Percentiles rank a stretch among this genome's conserved stretches.
These are phyloP conservation scores for Verticillium dahliae DNA, from an alignment of 2,329 filamentous ascomycete species.

Conservation along the genomic window DNA sequence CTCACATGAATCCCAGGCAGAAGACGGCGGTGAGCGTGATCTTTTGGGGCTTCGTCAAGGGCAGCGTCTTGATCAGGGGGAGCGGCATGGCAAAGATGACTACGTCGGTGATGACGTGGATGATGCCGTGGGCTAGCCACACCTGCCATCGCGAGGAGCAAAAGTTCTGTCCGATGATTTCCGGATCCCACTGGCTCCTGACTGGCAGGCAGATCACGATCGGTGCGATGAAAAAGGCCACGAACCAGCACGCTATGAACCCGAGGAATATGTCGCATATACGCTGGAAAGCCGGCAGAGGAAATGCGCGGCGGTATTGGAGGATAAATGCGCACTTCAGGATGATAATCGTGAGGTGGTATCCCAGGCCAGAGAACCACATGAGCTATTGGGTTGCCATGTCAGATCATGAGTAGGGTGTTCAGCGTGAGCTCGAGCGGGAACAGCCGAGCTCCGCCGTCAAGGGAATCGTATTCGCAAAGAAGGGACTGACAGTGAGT, in stretches of 20 bases:
- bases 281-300: conserved; percentile 4
- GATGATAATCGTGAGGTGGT: conserved; percentile 19
- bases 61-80: conserved; percentile 5
- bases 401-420: not conserved
- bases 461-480: not conserved
- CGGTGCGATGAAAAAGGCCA: conserved; percentile 4
- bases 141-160: conserved; percentile 5
- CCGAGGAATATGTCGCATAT: conserved; percentile 8
- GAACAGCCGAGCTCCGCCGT: not conserved
- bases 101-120: conserved; percentile 12
- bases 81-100: conserved; percentile 11
- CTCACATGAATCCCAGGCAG: conserved; percentile 10
- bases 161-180: not conserved
- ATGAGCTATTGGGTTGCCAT: not conserved
- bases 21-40: conserved; percentile 8
- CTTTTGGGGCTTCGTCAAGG: conserved; percentile 6
- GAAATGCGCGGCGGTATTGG: conserved; percentile 28
- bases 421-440: not conserved
- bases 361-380: conserved; percentile 7
- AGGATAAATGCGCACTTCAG: conserved; percentile 28
- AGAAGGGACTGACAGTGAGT: not conserved
- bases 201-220: not conserved
- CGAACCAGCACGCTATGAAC: conserved; percentile 8
- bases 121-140: conserved; percentile 3
- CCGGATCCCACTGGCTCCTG: not conserved